Evolutionary conservation across 768 basidiomycete species (phyloP), one percentile per base, ranked within the genome.

Genomic region (Psilocybe cubensis): DNA sequence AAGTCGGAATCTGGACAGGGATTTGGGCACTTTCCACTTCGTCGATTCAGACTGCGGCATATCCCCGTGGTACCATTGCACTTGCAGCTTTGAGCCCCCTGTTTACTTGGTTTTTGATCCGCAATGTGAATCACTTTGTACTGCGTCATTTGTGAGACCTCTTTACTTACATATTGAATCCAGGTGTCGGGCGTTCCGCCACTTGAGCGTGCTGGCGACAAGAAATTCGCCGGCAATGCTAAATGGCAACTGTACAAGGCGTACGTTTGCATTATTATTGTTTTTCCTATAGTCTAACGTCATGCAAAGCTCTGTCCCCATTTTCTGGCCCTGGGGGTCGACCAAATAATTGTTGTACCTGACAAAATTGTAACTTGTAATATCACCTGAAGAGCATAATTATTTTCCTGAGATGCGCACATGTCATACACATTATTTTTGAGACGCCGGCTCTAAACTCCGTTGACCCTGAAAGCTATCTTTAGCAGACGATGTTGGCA

Each of bases 171-270:
- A 8, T 25, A 3, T 35, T n/a, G 47, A 53, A 7, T 62, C 53
- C 63, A 87, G 80, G 76, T 81, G 4, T 87, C 87, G 6, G 88
- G 88, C 17, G 83, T 91, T n/a, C 90, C 89, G 1, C 82, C 83
- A 2, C 79, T 91, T 17, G 90, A 92, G 73, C 71, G 69, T 45
- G 68, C 77, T 3, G 83, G 78, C 3, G 76, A 88, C 62, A 81
- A 82, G 71, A 83, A 80, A 65, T 86, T 77, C 58, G 80, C 78
- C 0, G 66, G 74, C 17, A 82, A 88, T 63, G 75, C 75, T 0
- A 78, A 79, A 52, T 89, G 83, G 81, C 70, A 79, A 57, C 71
- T 80, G 49, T 88, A 88, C 67, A 87, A 86, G 66, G 71, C 72
- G 85, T 85, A 54, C 47, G 74, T 72, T 5, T 38, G 14, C 35